Base-by-base conservation (phyloP, 139 green algal species). In the Haematococcus sp. region DNA sequence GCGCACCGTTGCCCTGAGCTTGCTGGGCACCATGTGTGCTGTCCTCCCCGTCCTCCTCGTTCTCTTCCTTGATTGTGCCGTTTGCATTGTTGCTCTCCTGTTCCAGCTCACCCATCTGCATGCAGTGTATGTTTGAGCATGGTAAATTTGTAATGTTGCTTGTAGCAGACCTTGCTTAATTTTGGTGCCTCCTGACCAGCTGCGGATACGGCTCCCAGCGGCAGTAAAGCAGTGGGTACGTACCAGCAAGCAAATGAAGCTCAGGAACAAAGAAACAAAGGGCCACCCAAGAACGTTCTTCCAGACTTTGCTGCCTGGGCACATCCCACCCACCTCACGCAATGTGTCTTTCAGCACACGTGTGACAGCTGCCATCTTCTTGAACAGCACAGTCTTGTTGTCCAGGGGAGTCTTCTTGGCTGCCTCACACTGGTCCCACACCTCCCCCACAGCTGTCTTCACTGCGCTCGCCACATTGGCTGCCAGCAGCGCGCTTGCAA, bases 371-470 rank as follows among this genome's bases (percentile, higher is more conserved):
- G 65, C 56, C 22, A 80, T 61, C 9, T 9, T 31, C 43, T 70
- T 70, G 44, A 80, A 80, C 30, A 80, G 32, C 27, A 51, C 71
- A 0, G 65, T 33, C 56, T 75, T 80, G 74, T 80, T 80, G 40
- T 73, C 67, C 22, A 71, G 20, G 1, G 66, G 40, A 2, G 66
- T 20, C 59, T 80, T 80, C 28, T 51, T 25, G 9, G 67, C 72
- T 30, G 54, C 66, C 34, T 33, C 34, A 43, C 65, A 52, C 23
- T 49, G 43, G n/a, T 75, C 56, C 74, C 74, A 80, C 3, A 80
- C 66, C 5, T 60, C 25, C 44, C 35, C 73, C 71, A 63, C 44
- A 63, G 43, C 11, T 11, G 30, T 9, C 58, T 49, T 49, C 3
- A 65, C 58, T 35, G 58, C 58, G 28, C n/a, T 65, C 3, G 58